A percentile compares a stretch with the other conserved stretches of the same genome.
These are phyloP conservation scores for Vaccinium darrowii DNA, from an alignment of 148 eudicot genomes.

Conservation along the genomic window DNA sequence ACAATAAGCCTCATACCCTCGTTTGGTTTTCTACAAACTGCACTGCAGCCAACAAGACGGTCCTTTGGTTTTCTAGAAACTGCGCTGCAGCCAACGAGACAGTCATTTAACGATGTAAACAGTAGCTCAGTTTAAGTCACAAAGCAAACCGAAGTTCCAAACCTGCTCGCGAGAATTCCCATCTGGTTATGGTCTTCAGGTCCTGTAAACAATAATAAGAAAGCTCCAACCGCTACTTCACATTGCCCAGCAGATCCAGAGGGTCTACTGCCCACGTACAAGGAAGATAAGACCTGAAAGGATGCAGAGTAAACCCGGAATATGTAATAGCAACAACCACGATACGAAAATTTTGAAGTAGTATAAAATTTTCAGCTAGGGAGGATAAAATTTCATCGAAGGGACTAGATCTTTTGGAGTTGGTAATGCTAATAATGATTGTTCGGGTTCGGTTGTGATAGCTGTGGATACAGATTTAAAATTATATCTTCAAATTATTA, in stretches of 20 bases:
- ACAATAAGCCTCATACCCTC: constrained; percentile 50
- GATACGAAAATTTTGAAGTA: not conserved
- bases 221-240: constrained; percentile 4
- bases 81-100: constrained; percentile 38
- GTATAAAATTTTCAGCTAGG: no score
- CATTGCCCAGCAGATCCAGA: not conserved
- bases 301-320: not conserved
- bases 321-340: not conserved
- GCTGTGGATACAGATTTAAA: no score
- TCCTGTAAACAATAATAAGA: constrained; percentile 2
- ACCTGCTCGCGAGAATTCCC: constrained; percentile 38
- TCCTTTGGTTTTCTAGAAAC: constrained; percentile 42
- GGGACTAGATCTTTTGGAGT: not conserved
- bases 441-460: no score
- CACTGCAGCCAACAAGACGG: constrained; percentile 37
- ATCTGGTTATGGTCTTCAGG: constrained; percentile 8
- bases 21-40: constrained; percentile 43
- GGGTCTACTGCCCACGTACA: not conserved
- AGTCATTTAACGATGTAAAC: not conserved
- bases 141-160: constrained; percentile 12
- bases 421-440: not conserved
- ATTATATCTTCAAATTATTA: not conserved
- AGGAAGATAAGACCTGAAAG: constrained; percentile 15
- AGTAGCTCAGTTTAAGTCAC: not conserved
- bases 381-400: not conserved